Base-by-base conservation (phyloP, 1,284 basidiomycete genomes). In the Sanghuangporus baumii region DNA sequence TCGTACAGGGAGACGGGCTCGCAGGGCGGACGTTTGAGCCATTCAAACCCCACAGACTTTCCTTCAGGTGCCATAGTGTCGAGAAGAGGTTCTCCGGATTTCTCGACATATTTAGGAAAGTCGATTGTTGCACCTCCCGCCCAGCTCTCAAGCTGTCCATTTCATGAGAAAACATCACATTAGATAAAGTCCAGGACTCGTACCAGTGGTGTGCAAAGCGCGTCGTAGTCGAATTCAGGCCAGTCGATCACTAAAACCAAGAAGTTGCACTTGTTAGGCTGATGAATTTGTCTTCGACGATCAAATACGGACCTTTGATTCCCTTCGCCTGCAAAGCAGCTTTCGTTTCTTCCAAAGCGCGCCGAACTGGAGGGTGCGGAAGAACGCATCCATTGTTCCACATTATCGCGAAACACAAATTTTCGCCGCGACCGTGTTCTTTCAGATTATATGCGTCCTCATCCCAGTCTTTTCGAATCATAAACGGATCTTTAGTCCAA, bases 311-410 rank as follows among this genome's bases (percentile, higher is more conserved):
- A 85, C 86, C 85, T 69, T 79, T 78, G 71, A 94, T 91, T 0
- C 91, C 91, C 6, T 85, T 86, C 2, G 74, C 78, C 26, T 81
- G 66, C 26, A 94, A 74, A 0, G 88, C 85, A 0, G 75, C 71
- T 69, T 83, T 84, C 0, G 81, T 79, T 61, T 77, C 78, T 66
- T 83, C 76, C 50, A 94, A 73, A 0, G 85, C 91, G 40, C 91
- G 78, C 12, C 71, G 74, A 18, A 93, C 73, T 0, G 92, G 89
- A 0, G 92, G 90, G 64, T 89, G 84, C 1, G 92, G 91, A 16
- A 76, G 71, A 9, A 84, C 74, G 11, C 81, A 65, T 1, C 83
- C 88, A 68, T 89, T 80, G 67, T 91, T 78, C 80, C 81, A 83
- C 67, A 89, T 74, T 58, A 91, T 75, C 0, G 77, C 85, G 65